Evolutionary conservation across 1,139 yeast species (phyloP).

Genomic region (Chernovozyma sophiae-reginae): DNA sequence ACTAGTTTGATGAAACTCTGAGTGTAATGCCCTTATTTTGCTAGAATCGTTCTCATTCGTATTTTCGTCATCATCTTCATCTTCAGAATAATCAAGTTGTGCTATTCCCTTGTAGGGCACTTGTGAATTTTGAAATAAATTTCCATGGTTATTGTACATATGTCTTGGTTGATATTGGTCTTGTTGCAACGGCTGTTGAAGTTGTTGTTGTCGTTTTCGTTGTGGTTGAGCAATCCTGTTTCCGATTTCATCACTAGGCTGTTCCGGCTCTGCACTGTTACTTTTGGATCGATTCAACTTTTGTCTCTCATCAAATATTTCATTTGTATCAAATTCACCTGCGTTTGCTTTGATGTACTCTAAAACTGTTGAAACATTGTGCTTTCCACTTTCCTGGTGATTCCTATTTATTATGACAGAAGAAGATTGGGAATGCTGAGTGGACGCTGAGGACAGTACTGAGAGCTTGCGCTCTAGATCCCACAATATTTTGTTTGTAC

Average conservation of each 20-base stretch:
- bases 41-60: not conserved
- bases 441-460: conserved; percentile 20
- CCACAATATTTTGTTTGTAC: conserved; percentile 23
- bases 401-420: conserved; percentile 31
- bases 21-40: not conserved
- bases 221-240: not conserved
- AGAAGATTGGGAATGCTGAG: conserved; percentile 19
- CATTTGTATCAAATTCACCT: conserved; percentile 28
- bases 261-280: conserved; percentile 18
- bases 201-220: conserved; percentile 3
- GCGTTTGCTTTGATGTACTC: conserved; percentile 24
- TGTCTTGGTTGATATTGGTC: conserved; percentile 1
- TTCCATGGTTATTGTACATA: too few species aligned
- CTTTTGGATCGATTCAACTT: conserved; percentile 24
- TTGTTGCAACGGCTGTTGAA: not conserved
- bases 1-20: not conserved
- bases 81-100: conserved; percentile 4
- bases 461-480: conserved; percentile 33
- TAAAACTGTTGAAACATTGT: conserved; percentile 27
- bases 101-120: conserved; percentile 2
- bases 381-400: conserved; percentile 27
- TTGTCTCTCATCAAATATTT: conserved; percentile 35
- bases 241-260: not conserved
- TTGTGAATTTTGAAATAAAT: not conserved
- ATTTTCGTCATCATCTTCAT: conserved; percentile 1